Evolutionary conservation across 805 yeast genomes (phyloP).

Genomic region (Hanseniaspora clermontiae): DNA sequence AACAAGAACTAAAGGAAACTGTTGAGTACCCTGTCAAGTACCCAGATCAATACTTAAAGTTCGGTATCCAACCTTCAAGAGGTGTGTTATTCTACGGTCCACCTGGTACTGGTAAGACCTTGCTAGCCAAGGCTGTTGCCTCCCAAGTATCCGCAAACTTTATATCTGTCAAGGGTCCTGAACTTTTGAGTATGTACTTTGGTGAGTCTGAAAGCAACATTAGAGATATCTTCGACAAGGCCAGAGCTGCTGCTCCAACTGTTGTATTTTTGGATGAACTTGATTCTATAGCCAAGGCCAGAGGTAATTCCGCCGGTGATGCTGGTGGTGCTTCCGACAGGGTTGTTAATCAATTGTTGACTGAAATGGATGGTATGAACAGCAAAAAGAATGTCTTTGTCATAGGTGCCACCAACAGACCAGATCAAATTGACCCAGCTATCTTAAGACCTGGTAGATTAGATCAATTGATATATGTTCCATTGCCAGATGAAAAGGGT

Average conservation of each 20-base stretch:
- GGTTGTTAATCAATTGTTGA: constrained; percentile 87
- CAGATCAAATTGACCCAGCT: constrained; percentile 98
- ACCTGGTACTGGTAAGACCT: constrained; percentile 99
- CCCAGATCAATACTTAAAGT: constrained; percentile 97
- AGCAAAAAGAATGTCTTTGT: constrained; percentile 98
- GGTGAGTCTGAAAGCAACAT: constrained; percentile 97
- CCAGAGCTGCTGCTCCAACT: constrained; percentile 98
- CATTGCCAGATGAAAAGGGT: constrained; percentile 91
- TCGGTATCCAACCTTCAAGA: constrained; percentile 93
- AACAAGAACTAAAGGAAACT: constrained; percentile 94
- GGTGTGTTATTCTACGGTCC: constrained; percentile 99
- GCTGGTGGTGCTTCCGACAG: constrained; percentile 96
- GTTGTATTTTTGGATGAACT: constrained; percentile 97
- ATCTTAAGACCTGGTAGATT: constrained; percentile 97
- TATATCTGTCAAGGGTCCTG: constrained; percentile 95
- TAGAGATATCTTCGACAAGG: constrained; percentile 95
- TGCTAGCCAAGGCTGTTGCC: constrained; percentile 97
- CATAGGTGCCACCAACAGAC: constrained; percentile 98
- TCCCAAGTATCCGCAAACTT: constrained; percentile 98
- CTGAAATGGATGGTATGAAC: constrained; percentile 99
- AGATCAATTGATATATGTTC: constrained; percentile 96
- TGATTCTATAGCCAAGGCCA: constrained; percentile 93
- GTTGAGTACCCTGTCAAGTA: constrained; percentile 98
- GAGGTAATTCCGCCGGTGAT: constrained; percentile 85
- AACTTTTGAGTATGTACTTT: constrained; percentile 94